Evolutionary conservation across 192 early-diverging fungal species (phyloP).

Genomic region (Linnemannia hyalina): DNA sequence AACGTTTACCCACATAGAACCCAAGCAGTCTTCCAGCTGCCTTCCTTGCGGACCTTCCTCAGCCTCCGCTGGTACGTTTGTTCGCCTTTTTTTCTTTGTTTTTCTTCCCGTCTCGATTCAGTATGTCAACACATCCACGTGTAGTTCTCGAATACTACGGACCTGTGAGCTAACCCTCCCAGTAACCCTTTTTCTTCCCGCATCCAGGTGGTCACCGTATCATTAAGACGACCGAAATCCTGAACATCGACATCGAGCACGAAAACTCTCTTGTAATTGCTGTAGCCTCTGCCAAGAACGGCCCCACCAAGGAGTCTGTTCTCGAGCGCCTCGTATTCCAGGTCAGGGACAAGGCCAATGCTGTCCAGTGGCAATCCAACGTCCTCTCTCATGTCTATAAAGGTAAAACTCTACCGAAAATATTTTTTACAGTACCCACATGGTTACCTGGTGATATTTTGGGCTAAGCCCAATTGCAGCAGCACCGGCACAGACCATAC

Average conservation of each 20-base stretch:
- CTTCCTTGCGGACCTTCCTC: conserved; percentile 37
- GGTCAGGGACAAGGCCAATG: conserved; percentile 32
- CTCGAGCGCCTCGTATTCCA: conserved; percentile 30
- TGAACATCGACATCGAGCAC: conserved; percentile 32
- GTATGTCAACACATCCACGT: background rate
- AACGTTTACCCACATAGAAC: conserved; percentile 3
- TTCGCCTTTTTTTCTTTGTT: background rate
- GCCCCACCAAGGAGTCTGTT: conserved; percentile 38
- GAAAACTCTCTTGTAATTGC: conserved; percentile 18
- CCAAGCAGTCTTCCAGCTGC: conserved; percentile 29
- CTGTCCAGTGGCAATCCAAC: conserved; percentile 36
- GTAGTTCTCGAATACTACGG: background rate
- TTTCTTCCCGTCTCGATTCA: background rate
- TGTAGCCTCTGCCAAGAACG: conserved; percentile 20
- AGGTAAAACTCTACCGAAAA: conserved; percentile 26
- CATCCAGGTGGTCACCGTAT: background rate
- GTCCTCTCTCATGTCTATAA: conserved; percentile 53
- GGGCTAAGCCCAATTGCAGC: background rate
- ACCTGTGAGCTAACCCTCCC: background rate
- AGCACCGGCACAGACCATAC: too few species aligned
- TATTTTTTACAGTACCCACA: too few species aligned
- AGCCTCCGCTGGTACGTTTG: background rate
- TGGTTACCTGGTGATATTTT: background rate
- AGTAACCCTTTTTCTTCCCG: background rate
- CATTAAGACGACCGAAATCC: conserved; percentile 37